Evolutionary conservation across 2,329 filamentous ascomycete species (phyloP), one percentile per base, ranked within the genome.

Genomic region (Neofusicoccum umdonicola): DNA sequence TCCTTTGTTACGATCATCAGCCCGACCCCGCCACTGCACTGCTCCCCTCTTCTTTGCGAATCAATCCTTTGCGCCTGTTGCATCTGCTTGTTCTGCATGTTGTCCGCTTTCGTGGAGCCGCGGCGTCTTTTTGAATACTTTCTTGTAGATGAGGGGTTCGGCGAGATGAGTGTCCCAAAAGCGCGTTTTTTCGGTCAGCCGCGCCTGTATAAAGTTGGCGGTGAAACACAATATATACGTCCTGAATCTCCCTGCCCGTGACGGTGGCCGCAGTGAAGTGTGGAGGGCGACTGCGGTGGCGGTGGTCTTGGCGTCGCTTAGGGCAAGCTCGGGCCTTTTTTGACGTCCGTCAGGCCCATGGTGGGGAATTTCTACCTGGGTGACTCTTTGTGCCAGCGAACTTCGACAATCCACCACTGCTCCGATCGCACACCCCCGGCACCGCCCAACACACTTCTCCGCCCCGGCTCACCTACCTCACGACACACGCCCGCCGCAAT

Each of bases 401-500:
- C 35, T 64, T 44, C 62, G 39, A 56, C 37, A 22, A 34, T n/a
- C 62, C 44, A 61, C 44, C 44, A 62, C 35, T 34, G 31, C 17
- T 15, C 44, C 57, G 31, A 61, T 12, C 42, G 34, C 42, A 50
- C 44, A 19, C 47, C 51, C 61, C 57, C 62, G 62, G 47, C 39
- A 27, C 45, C 45, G 39, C 54, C 62, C 42, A 37, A 45, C 35
- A 17, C 62, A 31, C 6, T n/a, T 27, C 31, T 42, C 45, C 41
- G 17, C 54, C 41, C 45, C 41, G 27, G n/a, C 35, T 58, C 51
- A 41, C 52, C 13, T 19, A 17, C 4, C n/a, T 39, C 42, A 19
- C n/a, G 13, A 35, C 34, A 39, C 34, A 27, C 19, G 6, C 54
- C 44, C 15, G 15, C 47, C 37, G 63, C 57, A 73, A 78, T 64